Evolutionary conservation across 805 yeast genomes (phyloP).

Genomic region (Citeromyces matritensis): DNA sequence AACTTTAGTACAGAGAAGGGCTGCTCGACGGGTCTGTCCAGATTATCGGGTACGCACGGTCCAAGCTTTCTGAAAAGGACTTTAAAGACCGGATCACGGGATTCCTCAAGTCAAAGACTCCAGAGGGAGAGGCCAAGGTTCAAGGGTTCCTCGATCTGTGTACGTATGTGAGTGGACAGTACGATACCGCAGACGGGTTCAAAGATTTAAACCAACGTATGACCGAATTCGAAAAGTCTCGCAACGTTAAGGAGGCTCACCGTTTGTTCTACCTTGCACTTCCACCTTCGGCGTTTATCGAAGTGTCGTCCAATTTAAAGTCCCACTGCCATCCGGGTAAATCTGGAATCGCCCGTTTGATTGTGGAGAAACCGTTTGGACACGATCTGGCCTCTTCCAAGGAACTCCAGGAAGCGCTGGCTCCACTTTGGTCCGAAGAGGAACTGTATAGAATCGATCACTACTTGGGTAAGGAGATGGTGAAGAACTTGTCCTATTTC

Average conservation of each 20-base stretch:
- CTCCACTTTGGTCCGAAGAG: conserved; percentile 81
- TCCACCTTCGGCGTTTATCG: conserved; percentile 84
- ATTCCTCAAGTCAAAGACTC: conserved; percentile 27
- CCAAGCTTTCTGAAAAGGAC: conserved; percentile 53
- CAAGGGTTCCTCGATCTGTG: conserved; percentile 54
- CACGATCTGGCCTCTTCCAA: conserved; percentile 73
- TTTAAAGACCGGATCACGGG: conserved; percentile 52
- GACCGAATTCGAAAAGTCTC: conserved; percentile 38
- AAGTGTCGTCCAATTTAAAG: conserved; percentile 65
- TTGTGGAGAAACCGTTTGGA: conserved; percentile 96
- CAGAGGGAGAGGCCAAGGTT: conserved; percentile 21
- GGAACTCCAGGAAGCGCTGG: conserved; percentile 58
- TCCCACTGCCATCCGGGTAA: conserved; percentile 44
- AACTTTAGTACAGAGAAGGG: conserved; percentile 39
- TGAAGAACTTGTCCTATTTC: conserved; percentile 77
- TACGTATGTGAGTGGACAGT: conserved; percentile 62
- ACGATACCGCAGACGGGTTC: conserved; percentile 73
- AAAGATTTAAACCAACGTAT: conserved; percentile 35
- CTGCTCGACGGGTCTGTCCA: conserved; percentile 53
- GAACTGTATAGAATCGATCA: conserved; percentile 95
- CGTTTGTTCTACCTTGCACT: conserved; percentile 85
- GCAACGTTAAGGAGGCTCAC: conserved; percentile 38
- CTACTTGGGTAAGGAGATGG: conserved; percentile 96
- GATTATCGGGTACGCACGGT: conserved; percentile 88
- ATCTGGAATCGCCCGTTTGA: conserved; percentile 62